These are phyloP conservation scores for Hordeum pubiflorum DNA, from an alignment of 202 grass and related monocot genomes.

Conservation along the genomic window DNA sequence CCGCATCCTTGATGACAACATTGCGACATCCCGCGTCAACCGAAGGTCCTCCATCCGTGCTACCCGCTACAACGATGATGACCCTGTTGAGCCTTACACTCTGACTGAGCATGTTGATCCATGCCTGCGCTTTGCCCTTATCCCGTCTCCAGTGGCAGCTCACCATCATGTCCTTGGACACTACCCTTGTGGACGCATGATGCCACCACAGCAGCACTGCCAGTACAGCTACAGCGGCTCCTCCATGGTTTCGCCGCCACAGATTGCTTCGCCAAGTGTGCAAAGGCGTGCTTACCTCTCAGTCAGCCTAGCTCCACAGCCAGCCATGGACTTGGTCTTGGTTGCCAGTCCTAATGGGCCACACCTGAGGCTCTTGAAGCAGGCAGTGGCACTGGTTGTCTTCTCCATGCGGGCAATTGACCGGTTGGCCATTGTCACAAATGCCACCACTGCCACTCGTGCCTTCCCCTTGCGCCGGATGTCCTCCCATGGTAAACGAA, in stretches of 20 bases:
- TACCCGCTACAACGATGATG: constrained; percentile 81
- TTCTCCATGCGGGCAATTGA: constrained; percentile 79
- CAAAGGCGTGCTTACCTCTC: constrained; percentile 66
- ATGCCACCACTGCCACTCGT: constrained; percentile 75
- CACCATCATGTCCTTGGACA: constrained; percentile 37
- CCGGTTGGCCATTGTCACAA: constrained; percentile 78
- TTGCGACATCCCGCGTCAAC: constrained; percentile 88
- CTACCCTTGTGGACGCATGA: constrained; percentile 31
- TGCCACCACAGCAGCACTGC: constrained; percentile 34
- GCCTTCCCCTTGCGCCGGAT: constrained; percentile 87
- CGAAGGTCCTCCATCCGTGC: constrained; percentile 62
- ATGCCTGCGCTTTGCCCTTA: constrained; percentile 57
- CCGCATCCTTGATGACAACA: constrained; percentile 89
- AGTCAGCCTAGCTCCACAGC: constrained; percentile 61
- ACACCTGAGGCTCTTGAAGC: constrained; percentile 86
- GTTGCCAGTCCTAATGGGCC: constrained; percentile 82
- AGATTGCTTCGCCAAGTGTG: constrained; percentile 31
- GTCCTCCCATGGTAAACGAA: constrained; percentile 80
- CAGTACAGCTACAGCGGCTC: constrained; percentile 43
- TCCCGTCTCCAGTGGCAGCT: constrained; percentile 32
- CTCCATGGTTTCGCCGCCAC: constrained; percentile 31
- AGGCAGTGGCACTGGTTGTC: constrained; percentile 75
- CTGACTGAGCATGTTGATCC: constrained; percentile 36
- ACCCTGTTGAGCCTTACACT: constrained; percentile 60
- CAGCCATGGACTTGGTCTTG: constrained; percentile 71